Percentiles rank a stretch among this genome's conserved stretches.
These are phyloP conservation scores for Talaromyces piceae DNA, from an alignment of 2,329 filamentous ascomycete species.

Conservation along the genomic window DNA sequence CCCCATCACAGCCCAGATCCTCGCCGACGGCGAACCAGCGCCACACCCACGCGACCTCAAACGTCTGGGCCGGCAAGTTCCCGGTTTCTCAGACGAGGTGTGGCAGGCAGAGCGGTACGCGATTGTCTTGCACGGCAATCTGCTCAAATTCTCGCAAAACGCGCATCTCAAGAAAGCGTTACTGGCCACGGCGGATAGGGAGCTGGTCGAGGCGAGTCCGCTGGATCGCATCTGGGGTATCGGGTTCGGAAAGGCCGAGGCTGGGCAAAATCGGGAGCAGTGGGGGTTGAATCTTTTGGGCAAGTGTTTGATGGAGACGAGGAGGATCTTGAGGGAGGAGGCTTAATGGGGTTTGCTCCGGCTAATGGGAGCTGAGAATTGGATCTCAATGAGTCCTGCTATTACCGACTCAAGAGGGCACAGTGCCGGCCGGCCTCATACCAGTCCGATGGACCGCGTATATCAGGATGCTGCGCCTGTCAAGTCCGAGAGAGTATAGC, in stretches of 20 bases:
- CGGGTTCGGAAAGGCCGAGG: constrained; percentile 24
- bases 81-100: constrained; percentile 21
- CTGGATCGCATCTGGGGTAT: constrained; percentile 29
- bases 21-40: constrained; percentile 16
- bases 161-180: constrained; percentile 19
- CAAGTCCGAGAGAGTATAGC: no score
- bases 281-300: constrained; percentile 29
- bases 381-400: no score
- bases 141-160: constrained; percentile 27
- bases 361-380: no score
- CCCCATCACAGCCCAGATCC: constrained; percentile 20
- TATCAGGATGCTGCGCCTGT: no score
- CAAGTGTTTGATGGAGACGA: constrained; percentile 27
- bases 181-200: constrained; percentile 22
- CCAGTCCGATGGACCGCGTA: no score
- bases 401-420: no score
- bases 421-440: no score
- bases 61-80: constrained; percentile 24
- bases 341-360: background rate
- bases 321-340: constrained; percentile 18
- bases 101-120: constrained; percentile 21
- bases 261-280: constrained; percentile 18
- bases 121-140: constrained; percentile 26
- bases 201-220: constrained; percentile 29
- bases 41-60: constrained; percentile 17